A percentile compares a stretch with the other conserved stretches of the same genome.
Conservation (phyloP, 1,284 basidiomycete genomes). For the Puccinia novopanici region DNA sequence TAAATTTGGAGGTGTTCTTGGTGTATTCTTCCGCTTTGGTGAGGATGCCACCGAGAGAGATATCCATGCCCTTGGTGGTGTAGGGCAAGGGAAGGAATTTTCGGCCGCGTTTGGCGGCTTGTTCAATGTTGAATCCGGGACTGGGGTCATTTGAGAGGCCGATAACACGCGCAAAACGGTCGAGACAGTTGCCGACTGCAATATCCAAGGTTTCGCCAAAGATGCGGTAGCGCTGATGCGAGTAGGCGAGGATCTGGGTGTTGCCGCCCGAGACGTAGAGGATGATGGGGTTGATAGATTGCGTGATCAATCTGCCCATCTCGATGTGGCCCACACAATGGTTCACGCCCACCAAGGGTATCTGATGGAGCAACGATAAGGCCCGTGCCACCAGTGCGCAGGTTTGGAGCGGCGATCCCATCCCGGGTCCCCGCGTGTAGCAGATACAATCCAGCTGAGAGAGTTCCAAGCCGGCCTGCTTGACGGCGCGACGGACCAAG, state of each 20-base stretch:
- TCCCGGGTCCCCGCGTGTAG: constrained; percentile 76
- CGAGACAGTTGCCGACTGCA: constrained; percentile 96
- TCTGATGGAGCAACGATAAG: constrained; percentile 79
- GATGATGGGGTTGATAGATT: constrained; percentile 91
- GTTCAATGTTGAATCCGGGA: constrained; percentile 98
- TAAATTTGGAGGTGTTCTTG: constrained; percentile 42
- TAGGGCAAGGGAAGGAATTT: constrained; percentile 83
- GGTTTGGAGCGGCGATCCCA: constrained; percentile 95
- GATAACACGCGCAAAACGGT: constrained; percentile 95
- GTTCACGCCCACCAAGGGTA: constrained; percentile 94
- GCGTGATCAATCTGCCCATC: constrained; percentile 94
- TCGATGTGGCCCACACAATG: constrained; percentile 99
- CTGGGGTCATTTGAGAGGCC: constrained; percentile 92
- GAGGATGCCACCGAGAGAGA: constrained; percentile 89
- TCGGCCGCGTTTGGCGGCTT: constrained; percentile 74
- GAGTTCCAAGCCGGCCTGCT: constrained; percentile 6
- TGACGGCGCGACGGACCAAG: constrained; percentile 75
- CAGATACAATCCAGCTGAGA: constrained; percentile 23
- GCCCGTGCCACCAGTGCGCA: constrained; percentile 94
- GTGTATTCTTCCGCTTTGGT: constrained; percentile 87
- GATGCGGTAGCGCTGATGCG: constrained; percentile 92
- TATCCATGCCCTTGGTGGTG: constrained; percentile 98
- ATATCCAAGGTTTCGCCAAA: constrained; percentile 99
- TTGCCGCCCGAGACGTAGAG: constrained; percentile 99
- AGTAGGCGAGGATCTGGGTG: constrained; percentile 98